phyloP scores from a whole-genome alignment of 371 early-diverging fungal species.

The Mortierella sp. region DNA sequence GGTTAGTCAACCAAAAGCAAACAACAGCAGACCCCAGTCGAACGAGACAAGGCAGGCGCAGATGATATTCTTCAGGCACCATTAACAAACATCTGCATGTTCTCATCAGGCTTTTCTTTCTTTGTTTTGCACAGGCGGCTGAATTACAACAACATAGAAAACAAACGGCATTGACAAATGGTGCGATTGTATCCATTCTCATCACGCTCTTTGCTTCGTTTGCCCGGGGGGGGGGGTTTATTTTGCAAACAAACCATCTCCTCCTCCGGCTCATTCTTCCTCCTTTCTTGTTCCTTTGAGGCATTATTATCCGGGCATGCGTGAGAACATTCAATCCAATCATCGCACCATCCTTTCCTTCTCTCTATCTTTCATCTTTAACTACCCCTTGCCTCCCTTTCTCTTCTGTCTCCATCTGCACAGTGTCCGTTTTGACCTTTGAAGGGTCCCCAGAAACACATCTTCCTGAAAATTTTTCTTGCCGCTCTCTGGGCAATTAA shows the following conservation, averaged over 20 bases:
- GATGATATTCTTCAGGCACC: not conserved
- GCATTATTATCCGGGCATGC: not conserved
- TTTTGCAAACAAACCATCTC: not conserved
- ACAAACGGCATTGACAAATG: not conserved
- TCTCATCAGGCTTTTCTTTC: not conserved
- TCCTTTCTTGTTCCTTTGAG: not conserved
- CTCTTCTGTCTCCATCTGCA: not conserved
- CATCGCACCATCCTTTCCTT: not conserved
- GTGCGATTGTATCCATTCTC: not conserved
- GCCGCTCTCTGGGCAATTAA: no score
- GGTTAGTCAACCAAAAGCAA: not conserved
- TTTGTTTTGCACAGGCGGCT: not conserved
- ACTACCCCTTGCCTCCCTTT: not conserved
- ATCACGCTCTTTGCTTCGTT: not conserved
- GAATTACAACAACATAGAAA: not conserved
- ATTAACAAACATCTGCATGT: not conserved
- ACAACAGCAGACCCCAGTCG: not conserved
- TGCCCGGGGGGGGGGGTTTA: no score
- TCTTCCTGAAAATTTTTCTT: no score
- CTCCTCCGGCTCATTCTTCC: slow-evolving; percentile 1
- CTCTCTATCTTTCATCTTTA: not conserved
- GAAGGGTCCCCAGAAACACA: not conserved
- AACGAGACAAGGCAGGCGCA: not conserved
- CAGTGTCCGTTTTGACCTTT: not conserved
- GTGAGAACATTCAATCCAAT: not conserved